Base-by-base conservation (phyloP, 495 filamentous ascomycete species). In the Podospora comata region DNA sequence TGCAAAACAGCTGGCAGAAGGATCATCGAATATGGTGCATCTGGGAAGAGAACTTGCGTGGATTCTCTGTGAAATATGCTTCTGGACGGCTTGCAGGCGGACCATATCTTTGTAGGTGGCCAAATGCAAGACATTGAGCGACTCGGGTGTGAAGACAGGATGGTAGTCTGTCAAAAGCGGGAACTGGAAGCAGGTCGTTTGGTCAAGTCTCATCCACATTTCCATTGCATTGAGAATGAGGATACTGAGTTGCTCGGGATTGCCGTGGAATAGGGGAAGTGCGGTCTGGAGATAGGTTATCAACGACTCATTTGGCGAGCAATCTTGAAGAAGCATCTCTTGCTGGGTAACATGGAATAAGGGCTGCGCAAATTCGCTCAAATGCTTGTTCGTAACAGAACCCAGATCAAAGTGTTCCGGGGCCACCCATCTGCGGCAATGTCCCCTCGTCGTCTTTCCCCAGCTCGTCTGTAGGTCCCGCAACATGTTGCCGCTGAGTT, bases 71-170 rank as follows among this genome's bases (percentile, higher is more conserved):
- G 68, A 53, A 32, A 90, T 70, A 65, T 89, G 81, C 0, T 19
- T 59, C 57, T 88, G 85, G 18, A 89, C 78, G 0, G 64, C 26
- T 15, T 80, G 78, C 1, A 88, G 77, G 0, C 84, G 83, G 4
- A 68, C 44, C 81, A 90, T 82, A 23, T 83, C 79, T n/a, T 67
- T 60, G 2, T 75, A 68, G 0, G 64, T 65, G 5, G 81, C 70
- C 0, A 87, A 69, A 5, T 84, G 84, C 18, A 90, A 71, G 5
- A 80, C 76, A 70, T 88, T 79, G 27, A 90, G 72, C 1, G 85
- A 68, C n/a, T 82, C 74, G 0, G 82, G 79, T 0, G 65, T 62
- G 66, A 86, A 83, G 1, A 69, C 71, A 1, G 81, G 84, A 20
- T 74, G 72, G 62, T 80, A 79, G 0, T 79, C 69, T 1, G 57